Percentiles rank a stretch among this genome's conserved stretches.
Conservation (phyloP, 495 filamentous ascomycete genomes). For the Bathelium albidoporum region DNA sequence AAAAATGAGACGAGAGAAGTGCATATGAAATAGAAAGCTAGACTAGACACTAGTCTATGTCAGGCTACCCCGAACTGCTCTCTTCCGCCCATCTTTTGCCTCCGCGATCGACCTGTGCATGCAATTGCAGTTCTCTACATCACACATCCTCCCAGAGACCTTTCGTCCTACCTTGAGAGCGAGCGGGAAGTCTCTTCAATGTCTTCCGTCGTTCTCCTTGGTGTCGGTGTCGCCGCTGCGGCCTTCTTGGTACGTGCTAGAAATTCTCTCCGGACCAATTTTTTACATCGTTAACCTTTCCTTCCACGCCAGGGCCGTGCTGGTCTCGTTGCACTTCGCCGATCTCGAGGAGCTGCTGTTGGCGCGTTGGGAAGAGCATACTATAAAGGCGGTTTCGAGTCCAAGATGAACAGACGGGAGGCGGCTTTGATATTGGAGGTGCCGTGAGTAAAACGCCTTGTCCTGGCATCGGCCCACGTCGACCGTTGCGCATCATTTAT, state of each 20-base stretch:
- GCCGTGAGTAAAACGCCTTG: constrained; percentile 47
- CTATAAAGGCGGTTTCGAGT: constrained; percentile 96
- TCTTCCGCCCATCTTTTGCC: too few relatives aligned
- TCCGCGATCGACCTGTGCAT: too few relatives aligned
- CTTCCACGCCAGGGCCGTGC: constrained; percentile 61
- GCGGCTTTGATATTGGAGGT: constrained; percentile 85
- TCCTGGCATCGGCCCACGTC: background rate
- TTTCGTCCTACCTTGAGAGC: background rate
- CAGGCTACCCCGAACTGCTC: too few relatives aligned
- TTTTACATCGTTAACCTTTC: constrained; percentile 15
- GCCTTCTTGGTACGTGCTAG: constrained; percentile 37
- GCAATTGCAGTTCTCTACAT: background rate
- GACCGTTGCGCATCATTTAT: background rate
- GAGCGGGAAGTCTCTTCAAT: too few relatives aligned
- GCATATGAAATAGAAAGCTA: too few relatives aligned
- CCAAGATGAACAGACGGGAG: constrained; percentile 82
- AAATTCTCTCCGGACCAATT: constrained; percentile 16
- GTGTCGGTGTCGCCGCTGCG: constrained; percentile 58
- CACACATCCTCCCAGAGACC: background rate
- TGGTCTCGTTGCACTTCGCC: constrained; percentile 75
- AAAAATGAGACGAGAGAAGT: too few relatives aligned
- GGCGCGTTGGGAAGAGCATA: constrained; percentile 67
- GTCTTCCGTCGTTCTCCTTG: constrained; percentile 65
- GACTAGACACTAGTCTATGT: too few relatives aligned
- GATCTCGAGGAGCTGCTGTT: constrained; percentile 52